Conservation (phyloP, 2,329 filamentous ascomycete species). For the Beauveria asiatica region DNA sequence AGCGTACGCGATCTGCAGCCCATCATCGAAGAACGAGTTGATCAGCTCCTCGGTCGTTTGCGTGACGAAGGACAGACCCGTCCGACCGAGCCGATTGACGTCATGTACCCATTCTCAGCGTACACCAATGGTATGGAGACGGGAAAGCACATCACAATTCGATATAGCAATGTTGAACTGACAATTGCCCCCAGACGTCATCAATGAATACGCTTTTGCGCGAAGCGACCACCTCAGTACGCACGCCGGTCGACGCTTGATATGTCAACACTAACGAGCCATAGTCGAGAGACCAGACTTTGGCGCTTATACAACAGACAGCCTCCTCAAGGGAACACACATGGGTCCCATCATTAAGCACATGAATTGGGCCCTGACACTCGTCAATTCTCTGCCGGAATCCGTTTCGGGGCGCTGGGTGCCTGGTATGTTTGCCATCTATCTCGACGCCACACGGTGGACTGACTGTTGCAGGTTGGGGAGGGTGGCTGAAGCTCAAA, state of each 20-base stretch:
- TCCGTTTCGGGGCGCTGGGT: slow-evolving; percentile 26
- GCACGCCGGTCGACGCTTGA: background rate
- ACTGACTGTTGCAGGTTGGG: slow-evolving; percentile 23
- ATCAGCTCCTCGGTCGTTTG: slow-evolving; percentile 24
- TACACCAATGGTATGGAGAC: slow-evolving; percentile 27
- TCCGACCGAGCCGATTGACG: slow-evolving; percentile 22
- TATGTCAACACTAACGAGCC: background rate
- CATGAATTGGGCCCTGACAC: slow-evolving; percentile 25
- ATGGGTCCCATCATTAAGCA: slow-evolving; percentile 29
- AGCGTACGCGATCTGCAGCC: slow-evolving; percentile 30
- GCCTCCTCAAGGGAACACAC: slow-evolving; percentile 29
- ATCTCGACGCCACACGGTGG: slow-evolving; percentile 12
- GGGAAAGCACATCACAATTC: background rate
- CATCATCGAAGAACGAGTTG: slow-evolving; percentile 28
- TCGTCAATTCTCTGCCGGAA: slow-evolving; percentile 29
- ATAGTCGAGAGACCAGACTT: slow-evolving; percentile 27
- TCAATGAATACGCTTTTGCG: slow-evolving; percentile 33
- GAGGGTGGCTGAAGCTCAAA: slow-evolving; percentile 31
- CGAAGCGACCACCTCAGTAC: slow-evolving; percentile 24
- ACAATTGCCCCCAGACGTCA: slow-evolving; percentile 23
- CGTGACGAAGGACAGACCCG: slow-evolving; percentile 20
- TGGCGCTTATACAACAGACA: slow-evolving; percentile 27
- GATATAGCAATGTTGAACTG: background rate
- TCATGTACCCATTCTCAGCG: slow-evolving; percentile 30
- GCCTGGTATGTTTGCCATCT: slow-evolving; percentile 18